Base-by-base conservation (phyloP, 2,329 filamentous ascomycete genomes). In the Fusarium circinatum region DNA sequence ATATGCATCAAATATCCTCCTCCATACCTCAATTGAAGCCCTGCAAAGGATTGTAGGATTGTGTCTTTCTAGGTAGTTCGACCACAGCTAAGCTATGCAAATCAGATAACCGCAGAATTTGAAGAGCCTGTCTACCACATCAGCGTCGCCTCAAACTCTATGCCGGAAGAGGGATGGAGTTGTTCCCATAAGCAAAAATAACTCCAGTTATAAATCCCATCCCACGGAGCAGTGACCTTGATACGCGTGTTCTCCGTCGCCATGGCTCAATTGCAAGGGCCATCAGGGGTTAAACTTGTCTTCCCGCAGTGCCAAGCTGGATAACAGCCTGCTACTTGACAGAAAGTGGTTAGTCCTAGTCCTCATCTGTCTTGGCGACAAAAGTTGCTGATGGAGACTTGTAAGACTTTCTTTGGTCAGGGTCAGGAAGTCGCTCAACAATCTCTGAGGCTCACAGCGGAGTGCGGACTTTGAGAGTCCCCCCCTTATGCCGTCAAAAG, bases 221-320 rank as follows among this genome's bases (percentile, higher is more conserved):
- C 62, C 58, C 38, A 71, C 39, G 48, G 71, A 38, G 41, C 24
- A 36, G 39, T 45, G 28, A n/a, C 39, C 59, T 71, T 51, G 48
- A 57, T 75, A 75, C 60, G 71, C 64, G 60, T 60, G 38, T 62
- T 57, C 54, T 61, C 68, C 64, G 38, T 47, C 54, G 68, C 54
- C 39, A 59, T 75, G 47, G 55, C 65, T 61, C 51, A 34, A 48
- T 61, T 73, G n/a, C 64, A 47, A 75, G 62, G 68, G 58, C 60
- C 44, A 49, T 60, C 69, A 73, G 62, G 72, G 68, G 65, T 52
- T 60, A 69, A 70, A 68, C 55, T 58, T 49, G 66, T 72, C 69
- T 59, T 70, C 55, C 55, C 61, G 72, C 42, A 60, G 56, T 44
- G 69, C 72, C 72, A 75, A 75, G 65, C 48, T 62, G 59, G 41